These are phyloP conservation scores for Groenewaldozyma sp. DNA, from an alignment of 1,139 yeast species.

Conservation along the genomic window DNA sequence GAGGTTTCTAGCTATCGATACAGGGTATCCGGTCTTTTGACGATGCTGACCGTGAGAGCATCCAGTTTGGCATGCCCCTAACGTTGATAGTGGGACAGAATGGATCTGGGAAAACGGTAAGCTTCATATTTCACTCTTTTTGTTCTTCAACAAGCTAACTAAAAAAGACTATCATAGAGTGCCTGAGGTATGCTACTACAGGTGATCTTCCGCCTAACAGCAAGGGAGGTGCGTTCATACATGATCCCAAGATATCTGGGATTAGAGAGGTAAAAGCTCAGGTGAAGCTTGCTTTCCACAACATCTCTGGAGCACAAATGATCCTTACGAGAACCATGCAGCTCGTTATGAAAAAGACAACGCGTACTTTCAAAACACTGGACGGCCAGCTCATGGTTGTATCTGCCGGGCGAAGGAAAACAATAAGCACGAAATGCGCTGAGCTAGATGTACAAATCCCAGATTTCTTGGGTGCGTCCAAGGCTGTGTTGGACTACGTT, in stretches of 20 bases:
- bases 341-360: conserved; percentile 49
- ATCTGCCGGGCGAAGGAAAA: conserved; percentile 55
- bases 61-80: conserved; percentile 82
- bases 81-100: conserved; percentile 93
- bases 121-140: conserved; percentile 9
- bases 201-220: conserved; percentile 95
- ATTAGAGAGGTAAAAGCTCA: conserved; percentile 79
- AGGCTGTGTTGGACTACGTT: conserved; percentile 82
- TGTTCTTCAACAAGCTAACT: background rate
- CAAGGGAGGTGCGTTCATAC: conserved; percentile 92
- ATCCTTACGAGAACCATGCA: conserved; percentile 81
- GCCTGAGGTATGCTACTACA: conserved; percentile 87
- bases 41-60: conserved; percentile 70
- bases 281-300: conserved; percentile 76
- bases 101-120: conserved; percentile 90
- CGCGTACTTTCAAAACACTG: conserved; percentile 74
- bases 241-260: conserved; percentile 72
- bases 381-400: conserved; percentile 79
- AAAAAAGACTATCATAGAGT: conserved; percentile 69
- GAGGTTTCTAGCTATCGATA: conserved; percentile 51
- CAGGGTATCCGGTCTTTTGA: conserved; percentile 90
- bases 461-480: conserved; percentile 73
- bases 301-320: conserved; percentile 68
- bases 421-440: conserved; percentile 73
- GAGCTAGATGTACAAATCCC: conserved; percentile 84